phyloP scores from a whole-genome alignment of 768 basidiomycete species.

The Podaxis rugospora region DNA sequence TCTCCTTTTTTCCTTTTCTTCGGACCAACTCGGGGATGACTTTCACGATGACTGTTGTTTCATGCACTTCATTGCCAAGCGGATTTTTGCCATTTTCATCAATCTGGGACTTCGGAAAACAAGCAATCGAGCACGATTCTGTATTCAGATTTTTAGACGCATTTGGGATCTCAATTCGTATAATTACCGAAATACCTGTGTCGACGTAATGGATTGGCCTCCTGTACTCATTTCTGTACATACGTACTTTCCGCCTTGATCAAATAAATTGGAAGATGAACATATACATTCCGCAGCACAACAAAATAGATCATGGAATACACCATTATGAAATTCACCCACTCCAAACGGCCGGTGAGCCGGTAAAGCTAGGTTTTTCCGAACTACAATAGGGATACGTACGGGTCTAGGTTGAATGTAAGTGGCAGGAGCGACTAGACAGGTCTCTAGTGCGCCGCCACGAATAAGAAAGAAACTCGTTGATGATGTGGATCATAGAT shows the following conservation, averaged over 20 bases:
- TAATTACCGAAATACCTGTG: neutral
- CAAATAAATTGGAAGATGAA: neutral
- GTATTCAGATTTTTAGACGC: neutral
- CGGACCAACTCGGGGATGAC: neutral
- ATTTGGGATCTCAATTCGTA: neutral
- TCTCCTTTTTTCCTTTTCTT: neutral
- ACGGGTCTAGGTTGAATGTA: constrained; percentile 18
- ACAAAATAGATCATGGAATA: neutral
- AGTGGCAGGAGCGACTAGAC: constrained; percentile 12
- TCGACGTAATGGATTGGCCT: neutral
- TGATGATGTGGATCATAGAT: too few species aligned
- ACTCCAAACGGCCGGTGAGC: constrained; percentile 16
- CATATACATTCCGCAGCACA: neutral
- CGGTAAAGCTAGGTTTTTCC: neutral
- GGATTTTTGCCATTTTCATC: neutral
- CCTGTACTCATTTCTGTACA: neutral
- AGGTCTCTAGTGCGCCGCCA: neutral
- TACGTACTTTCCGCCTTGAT: neutral
- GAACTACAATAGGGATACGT: neutral
- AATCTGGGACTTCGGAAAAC: neutral
- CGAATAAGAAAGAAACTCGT: neutral
- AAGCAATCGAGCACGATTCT: neutral
- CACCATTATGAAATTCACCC: constrained; percentile 7
- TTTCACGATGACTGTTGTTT: neutral
- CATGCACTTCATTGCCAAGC: neutral